Evolutionary conservation across 345 rosid species (phyloP).

Genomic region (Sonneratia caseolaris): DNA sequence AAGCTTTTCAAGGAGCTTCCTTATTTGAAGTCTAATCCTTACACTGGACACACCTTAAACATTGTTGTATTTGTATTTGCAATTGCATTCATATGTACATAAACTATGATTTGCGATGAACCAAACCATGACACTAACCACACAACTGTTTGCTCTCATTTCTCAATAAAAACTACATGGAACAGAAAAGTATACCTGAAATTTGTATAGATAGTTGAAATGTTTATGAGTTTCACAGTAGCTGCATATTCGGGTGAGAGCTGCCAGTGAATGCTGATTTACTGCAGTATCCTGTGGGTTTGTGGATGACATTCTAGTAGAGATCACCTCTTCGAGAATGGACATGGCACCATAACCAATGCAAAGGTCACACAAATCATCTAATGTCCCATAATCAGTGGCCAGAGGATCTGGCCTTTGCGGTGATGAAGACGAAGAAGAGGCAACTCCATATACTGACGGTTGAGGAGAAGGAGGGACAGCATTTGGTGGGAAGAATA

Average conservation of each 20-base stretch:
- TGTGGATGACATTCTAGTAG: conserved; percentile 53
- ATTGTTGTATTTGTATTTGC: too few species aligned
- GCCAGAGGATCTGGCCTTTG: conserved; percentile 87
- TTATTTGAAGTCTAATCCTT: too few species aligned
- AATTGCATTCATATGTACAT: too few species aligned
- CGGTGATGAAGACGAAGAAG: conserved; percentile 63
- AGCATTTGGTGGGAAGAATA: conserved; percentile 73
- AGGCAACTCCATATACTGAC: conserved; percentile 34
- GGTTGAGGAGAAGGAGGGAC: conserved; percentile 73
- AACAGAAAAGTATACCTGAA: conserved; percentile 44
- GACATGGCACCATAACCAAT: conserved; percentile 78
- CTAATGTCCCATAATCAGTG: conserved; percentile 88
- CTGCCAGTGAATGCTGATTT: conserved; percentile 56
- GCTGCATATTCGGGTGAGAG: conserved; percentile 71
- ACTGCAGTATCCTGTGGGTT: conserved; percentile 46
- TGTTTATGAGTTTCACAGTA: conserved; percentile 75
- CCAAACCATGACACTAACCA: not conserved
- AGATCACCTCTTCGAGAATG: conserved; percentile 67
- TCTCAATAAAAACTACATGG: not conserved
- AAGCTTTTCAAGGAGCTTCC: too few species aligned
- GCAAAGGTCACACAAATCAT: conserved; percentile 72
- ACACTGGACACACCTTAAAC: too few species aligned
- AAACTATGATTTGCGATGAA: not conserved
- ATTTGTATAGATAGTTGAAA: conserved; percentile 78
- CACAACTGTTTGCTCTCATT: not conserved